Evolutionary conservation across 139 green algal species (phyloP).

Genomic region (Picochlorum costavermella): DNA sequence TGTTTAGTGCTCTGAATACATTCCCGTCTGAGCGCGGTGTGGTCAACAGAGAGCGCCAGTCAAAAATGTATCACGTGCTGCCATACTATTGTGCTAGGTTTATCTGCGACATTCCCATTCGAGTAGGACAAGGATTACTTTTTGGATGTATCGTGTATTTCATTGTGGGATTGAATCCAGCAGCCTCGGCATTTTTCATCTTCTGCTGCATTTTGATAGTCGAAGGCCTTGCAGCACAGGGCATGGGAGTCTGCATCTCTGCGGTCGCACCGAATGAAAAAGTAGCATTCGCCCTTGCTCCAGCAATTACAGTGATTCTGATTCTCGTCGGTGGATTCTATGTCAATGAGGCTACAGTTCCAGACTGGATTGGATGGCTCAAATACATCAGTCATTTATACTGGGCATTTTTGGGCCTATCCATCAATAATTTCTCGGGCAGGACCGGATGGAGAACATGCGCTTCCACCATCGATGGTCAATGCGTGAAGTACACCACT

Average conservation of each 20-base stretch:
- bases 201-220: constrained; percentile 33
- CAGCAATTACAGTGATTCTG: constrained; percentile 38
- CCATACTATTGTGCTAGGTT: constrained; percentile 49
- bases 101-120: constrained; percentile 29
- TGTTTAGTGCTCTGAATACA: constrained; percentile 28
- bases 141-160: constrained; percentile 25
- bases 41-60: constrained; percentile 16
- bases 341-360: constrained; percentile 3
- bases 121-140: constrained; percentile 16
- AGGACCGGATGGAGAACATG: constrained; percentile 6
- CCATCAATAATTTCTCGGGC: constrained; percentile 42
- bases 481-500: neutral
- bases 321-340: constrained; percentile 41
- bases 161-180: constrained; percentile 31
- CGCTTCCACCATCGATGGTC: neutral
- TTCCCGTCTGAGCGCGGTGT: constrained; percentile 24
- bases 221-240: constrained; percentile 25
- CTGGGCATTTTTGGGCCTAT: constrained; percentile 29
- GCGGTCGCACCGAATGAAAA: constrained; percentile 16
- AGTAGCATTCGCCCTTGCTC: constrained; percentile 40
- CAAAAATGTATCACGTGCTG: constrained; percentile 38
- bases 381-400: constrained; percentile 38
- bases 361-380: constrained; percentile 16
- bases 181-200: constrained; percentile 38
- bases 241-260: constrained; percentile 17